Percentiles rank a stretch among this genome's conserved stretches.
phyloP scores from a whole-genome alignment of 2,329 filamentous ascomycete genomes.

The Exophiala sp. region DNA sequence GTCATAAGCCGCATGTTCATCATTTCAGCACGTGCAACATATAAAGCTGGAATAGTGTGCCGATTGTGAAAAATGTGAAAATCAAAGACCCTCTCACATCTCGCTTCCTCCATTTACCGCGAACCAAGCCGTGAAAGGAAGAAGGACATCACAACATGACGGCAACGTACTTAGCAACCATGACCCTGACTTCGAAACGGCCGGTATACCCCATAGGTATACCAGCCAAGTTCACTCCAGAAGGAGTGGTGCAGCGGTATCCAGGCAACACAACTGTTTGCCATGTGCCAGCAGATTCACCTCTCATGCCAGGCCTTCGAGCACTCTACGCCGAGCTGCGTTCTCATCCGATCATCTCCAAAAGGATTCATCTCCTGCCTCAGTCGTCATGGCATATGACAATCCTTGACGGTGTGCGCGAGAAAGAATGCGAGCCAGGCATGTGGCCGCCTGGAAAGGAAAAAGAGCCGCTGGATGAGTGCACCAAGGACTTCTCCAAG shows the following conservation, averaged over 20 bases:
- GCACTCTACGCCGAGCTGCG: not conserved
- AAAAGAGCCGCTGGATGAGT: not conserved
- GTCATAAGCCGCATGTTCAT: no score
- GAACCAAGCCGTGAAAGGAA: no score
- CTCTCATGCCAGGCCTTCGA: not conserved
- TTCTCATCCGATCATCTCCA: not conserved
- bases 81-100: no score
- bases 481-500: not conserved
- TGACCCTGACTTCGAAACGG: not conserved
- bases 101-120: no score
- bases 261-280: not conserved
- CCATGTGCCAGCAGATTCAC: not conserved
- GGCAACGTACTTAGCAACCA: not conserved
- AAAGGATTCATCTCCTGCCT: not conserved
- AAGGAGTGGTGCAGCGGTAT: not conserved
- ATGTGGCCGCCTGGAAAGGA: not conserved
- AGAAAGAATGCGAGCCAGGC: not conserved
- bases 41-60: no score
- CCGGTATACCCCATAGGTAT: not conserved
- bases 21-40: no score
- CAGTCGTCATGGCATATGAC: not conserved
- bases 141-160: no score
- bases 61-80: no score
- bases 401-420: not conserved
- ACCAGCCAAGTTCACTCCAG: not conserved